These are phyloP conservation scores for Metarhizium album DNA, from an alignment of 2,329 filamentous ascomycete species.

Conservation along the genomic window DNA sequence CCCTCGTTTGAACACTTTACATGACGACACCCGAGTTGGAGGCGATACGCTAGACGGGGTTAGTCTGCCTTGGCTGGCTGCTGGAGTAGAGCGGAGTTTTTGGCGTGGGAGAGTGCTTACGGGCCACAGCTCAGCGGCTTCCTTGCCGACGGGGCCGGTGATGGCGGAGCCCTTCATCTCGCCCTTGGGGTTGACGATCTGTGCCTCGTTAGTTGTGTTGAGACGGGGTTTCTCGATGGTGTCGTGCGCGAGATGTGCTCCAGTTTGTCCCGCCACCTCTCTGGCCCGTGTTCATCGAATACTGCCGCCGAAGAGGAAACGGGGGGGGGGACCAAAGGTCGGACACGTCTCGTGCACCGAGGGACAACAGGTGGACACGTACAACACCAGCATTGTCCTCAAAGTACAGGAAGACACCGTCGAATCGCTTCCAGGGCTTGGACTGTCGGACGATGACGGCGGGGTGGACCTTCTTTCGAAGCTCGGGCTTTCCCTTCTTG, in stretches of 20 bases:
- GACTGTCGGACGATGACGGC: slow-evolving; percentile 97
- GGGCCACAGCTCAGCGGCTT: slow-evolving; percentile 98
- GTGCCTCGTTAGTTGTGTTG: slow-evolving; percentile 7
- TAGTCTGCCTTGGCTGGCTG: background rate
- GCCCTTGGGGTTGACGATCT: slow-evolving; percentile 99
- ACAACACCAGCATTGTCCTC: slow-evolving; percentile 99
- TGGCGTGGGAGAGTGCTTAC: slow-evolving; percentile 45
- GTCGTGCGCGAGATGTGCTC: background rate
- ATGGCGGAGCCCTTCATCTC: slow-evolving; percentile 99
- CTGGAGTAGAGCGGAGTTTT: background rate
- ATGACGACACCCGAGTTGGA: slow-evolving; percentile 99
- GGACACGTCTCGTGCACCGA: background rate
- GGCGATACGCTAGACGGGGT: slow-evolving; percentile 74
- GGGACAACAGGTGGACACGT: slow-evolving; percentile 34
- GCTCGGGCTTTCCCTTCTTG: slow-evolving; percentile 99
- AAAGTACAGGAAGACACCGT: slow-evolving; percentile 99
- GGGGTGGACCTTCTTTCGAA: slow-evolving; percentile 99
- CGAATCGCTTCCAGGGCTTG: slow-evolving; percentile 98
- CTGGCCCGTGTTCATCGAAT: too few species aligned
- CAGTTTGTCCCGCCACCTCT: too few species aligned
- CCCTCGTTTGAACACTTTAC: slow-evolving; percentile 49
- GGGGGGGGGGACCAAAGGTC: too few species aligned
- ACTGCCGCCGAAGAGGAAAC: too few species aligned
- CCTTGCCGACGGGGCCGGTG: slow-evolving; percentile 98
- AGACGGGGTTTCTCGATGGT: background rate